Evolutionary conservation across 805 yeast species (phyloP).

Genomic region (Wickerhamomyces xylosicus): DNA sequence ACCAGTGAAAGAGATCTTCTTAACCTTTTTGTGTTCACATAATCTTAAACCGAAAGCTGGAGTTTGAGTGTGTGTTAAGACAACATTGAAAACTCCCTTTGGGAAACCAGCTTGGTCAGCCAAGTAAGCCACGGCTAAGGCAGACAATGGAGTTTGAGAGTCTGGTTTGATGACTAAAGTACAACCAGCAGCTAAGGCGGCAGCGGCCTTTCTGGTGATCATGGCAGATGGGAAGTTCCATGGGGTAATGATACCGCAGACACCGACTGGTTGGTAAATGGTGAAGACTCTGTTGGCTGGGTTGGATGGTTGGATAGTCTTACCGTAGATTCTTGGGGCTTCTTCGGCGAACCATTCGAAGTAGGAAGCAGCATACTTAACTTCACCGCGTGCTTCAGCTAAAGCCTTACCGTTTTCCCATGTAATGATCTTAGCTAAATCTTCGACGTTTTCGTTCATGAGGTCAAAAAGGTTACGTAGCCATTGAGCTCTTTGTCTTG

Average conservation of each 20-base stretch:
- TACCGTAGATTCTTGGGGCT: conserved; percentile 45
- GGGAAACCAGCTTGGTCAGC: conserved; percentile 55
- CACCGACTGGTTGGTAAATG: conserved; percentile 51
- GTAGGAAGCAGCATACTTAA: conserved; percentile 57
- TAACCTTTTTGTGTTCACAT: conserved; percentile 36
- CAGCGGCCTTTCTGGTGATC: conserved; percentile 57
- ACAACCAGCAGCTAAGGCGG: conserved; percentile 59
- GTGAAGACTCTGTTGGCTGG: conserved; percentile 42
- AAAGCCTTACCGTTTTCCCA: conserved; percentile 55
- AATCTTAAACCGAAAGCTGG: conserved; percentile 42
- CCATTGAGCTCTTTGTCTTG: conserved; percentile 40
- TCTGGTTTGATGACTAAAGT: conserved; percentile 53
- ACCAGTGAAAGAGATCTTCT: conserved; percentile 55
- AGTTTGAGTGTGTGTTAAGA: conserved; percentile 37
- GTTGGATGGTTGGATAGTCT: conserved; percentile 44
- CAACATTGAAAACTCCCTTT: conserved; percentile 43
- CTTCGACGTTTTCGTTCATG: conserved; percentile 46
- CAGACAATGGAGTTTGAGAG: conserved; percentile 49
- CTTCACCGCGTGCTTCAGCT: conserved; percentile 43
- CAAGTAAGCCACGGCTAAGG: conserved; percentile 45
- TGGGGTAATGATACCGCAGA: conserved; percentile 53
- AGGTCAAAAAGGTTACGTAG: conserved; percentile 38
- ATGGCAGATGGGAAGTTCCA: conserved; percentile 63
- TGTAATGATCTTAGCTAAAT: conserved; percentile 43
- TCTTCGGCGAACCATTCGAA: conserved; percentile 83